These are phyloP conservation scores for Alternaria sp. DNA, from an alignment of 2,329 filamentous ascomycete species.

Conservation along the genomic window DNA sequence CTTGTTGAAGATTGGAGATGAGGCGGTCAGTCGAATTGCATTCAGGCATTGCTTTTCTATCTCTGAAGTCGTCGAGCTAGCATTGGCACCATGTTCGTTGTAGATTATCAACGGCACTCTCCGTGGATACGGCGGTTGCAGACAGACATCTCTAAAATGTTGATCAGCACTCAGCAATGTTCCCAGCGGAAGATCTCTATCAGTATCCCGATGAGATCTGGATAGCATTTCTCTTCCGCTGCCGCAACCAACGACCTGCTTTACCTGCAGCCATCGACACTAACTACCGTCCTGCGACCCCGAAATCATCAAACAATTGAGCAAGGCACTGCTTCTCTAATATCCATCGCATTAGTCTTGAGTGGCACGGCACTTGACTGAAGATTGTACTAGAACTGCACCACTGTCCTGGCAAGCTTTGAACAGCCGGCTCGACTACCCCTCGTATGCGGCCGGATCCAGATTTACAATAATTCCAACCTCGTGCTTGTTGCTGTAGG, in stretches of 20 bases:
- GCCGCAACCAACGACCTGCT: background rate
- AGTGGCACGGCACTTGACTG: background rate
- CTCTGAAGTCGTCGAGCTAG: background rate
- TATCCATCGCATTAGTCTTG: background rate
- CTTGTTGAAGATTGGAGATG: slow-evolving; percentile 5
- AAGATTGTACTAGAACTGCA: slow-evolving; percentile 1
- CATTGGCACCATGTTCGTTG: background rate
- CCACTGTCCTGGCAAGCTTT: background rate
- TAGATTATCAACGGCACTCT: background rate
- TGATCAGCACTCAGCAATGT: background rate
- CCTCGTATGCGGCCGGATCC: slow-evolving; percentile 3
- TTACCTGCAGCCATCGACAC: slow-evolving; percentile 1
- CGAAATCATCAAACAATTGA: background rate
- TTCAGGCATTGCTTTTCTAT: background rate
- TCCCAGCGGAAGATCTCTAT: background rate
- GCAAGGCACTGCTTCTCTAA: background rate
- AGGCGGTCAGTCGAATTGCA: slow-evolving; percentile 2
- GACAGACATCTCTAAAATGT: background rate
- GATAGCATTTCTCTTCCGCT: background rate
- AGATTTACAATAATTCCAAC: background rate
- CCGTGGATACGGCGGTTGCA: background rate
- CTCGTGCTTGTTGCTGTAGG: slow-evolving; percentile 1
- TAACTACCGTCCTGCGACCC: slow-evolving; percentile 3
- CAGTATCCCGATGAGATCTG: background rate
- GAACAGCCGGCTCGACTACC: background rate